These are phyloP conservation scores for Juncus inflexus DNA, from an alignment of 176 grass and related monocot genomes.

Conservation along the genomic window DNA sequence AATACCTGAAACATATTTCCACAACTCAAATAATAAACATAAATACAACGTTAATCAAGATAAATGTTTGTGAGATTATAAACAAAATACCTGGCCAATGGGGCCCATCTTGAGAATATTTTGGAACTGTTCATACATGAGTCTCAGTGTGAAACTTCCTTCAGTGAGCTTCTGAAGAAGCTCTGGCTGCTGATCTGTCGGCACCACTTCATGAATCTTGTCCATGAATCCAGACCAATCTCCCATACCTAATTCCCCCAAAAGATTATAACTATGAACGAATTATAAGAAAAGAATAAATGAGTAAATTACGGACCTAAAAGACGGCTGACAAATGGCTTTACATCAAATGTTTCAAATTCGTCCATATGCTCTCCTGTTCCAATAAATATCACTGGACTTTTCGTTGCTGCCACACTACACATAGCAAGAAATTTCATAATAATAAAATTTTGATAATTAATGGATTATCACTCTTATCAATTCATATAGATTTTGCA, in stretches of 20 bases:
- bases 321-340: constrained; percentile 82
- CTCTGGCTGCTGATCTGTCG: constrained; percentile 91
- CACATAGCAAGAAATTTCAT: constrained; percentile 16
- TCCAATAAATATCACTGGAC: constrained; percentile 97
- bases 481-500: too few relatives aligned
- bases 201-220: constrained; percentile 88
- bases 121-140: constrained; percentile 94
- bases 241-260: constrained; percentile 54
- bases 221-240: constrained; percentile 93
- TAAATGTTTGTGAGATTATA: background rate
- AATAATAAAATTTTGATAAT: background rate
- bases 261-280: constrained; percentile 17
- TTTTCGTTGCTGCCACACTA: constrained; percentile 92
- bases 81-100: constrained; percentile 62
- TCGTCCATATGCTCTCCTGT: constrained; percentile 89
- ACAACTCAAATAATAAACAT: constrained; percentile 15
- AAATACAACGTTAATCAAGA: background rate
- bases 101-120: constrained; percentile 94
- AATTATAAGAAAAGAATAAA: constrained; percentile 2
- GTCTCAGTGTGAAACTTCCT: constrained; percentile 87
- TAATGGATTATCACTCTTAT: background rate
- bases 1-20: constrained; percentile 49
- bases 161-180: constrained; percentile 81
- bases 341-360: constrained; percentile 93
- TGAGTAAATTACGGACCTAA: constrained; percentile 48